Evolutionary conservation across 192 early-diverging fungal species (phyloP), one percentile per base, ranked within the genome.

Genomic region (Geranomyces variabilis): DNA sequence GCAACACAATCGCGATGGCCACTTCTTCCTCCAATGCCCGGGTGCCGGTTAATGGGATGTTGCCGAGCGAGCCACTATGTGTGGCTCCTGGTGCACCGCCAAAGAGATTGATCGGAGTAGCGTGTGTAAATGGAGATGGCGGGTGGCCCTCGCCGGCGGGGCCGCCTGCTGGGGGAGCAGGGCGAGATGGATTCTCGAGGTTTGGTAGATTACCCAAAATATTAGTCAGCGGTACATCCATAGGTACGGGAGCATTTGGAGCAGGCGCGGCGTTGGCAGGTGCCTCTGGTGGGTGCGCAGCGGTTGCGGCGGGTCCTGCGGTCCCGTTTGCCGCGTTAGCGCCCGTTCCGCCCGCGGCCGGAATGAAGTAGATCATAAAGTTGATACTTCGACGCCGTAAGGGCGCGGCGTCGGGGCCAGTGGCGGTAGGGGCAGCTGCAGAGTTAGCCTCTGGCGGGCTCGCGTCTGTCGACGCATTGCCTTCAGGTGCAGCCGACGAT

Each of bases 351-450:
- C 19, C 15, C 21, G 12, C 66, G 4, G 48, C 19, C 7, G 70
- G 70, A 1, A 72, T 63, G 59, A 72, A 72, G 33, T 72, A 72
- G 2, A 72, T 72, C 70, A 72, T 72, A 28, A 72, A 72, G 9
- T 41, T 22, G 7, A 72, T 63, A 30, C 61, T 64, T 49, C 70
- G 21, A 21, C 70, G 19, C n/a, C 24, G 48, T 30, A 30, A 21
- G 14, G 46, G 46, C 15, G 22, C 14, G 48, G 14, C 66, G 28
- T 60, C 68, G 9, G 58, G 17, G 9, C 34, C 56, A 15, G 31
- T 13, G 13, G 57, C 24, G 43, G 17, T 29, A 24, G 28, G 17
- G 9, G 66, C 14, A 0, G 68, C 68, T 36, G 68, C 13, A 17
- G 56, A 0, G 15, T 24, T 61, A 31, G 53, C 34, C 22, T 28